phyloP scores from a whole-genome alignment of 768 basidiomycete species.

The Phlebiopsis flavidoalba region DNA sequence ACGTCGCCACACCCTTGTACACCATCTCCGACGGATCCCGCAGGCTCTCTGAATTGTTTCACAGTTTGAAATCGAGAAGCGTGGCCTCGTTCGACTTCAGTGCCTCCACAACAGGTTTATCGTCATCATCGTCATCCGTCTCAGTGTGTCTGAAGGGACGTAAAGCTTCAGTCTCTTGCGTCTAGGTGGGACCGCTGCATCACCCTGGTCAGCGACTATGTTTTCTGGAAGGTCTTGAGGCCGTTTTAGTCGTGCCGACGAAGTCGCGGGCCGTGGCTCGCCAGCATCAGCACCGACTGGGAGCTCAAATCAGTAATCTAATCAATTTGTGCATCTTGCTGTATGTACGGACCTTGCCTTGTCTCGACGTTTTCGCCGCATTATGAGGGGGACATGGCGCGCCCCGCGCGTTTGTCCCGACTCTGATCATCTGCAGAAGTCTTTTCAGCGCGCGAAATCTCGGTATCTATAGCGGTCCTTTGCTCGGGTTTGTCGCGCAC shows the following conservation, averaged over 20 bases:
- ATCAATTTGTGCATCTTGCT: neutral
- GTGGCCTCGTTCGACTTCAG: neutral
- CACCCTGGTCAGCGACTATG: neutral
- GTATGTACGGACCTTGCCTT: neutral
- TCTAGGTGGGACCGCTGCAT: neutral
- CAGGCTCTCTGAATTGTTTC: neutral
- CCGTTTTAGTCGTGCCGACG: neutral
- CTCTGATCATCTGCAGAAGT: too few species aligned
- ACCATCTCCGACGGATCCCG: neutral
- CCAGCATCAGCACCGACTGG: neutral
- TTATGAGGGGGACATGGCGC: too few species aligned
- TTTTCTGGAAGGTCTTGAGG: neutral
- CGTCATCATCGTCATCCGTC: slow-evolving; percentile 5
- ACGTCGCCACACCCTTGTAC: neutral
- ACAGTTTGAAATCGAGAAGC: neutral
- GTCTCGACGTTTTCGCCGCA: neutral
- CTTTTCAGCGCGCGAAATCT: too few species aligned
- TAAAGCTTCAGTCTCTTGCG: slow-evolving; percentile 6
- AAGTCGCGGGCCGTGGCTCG: neutral
- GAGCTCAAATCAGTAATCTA: neutral
- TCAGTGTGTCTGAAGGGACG: slow-evolving; percentile 10
- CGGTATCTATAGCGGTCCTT: too few species aligned
- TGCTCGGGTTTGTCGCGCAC: too few species aligned
- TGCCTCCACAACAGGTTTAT: neutral
- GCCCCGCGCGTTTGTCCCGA: too few species aligned